phyloP scores from a whole-genome alignment of 106 monocot genomes.

The Dioscorea alata region DNA sequence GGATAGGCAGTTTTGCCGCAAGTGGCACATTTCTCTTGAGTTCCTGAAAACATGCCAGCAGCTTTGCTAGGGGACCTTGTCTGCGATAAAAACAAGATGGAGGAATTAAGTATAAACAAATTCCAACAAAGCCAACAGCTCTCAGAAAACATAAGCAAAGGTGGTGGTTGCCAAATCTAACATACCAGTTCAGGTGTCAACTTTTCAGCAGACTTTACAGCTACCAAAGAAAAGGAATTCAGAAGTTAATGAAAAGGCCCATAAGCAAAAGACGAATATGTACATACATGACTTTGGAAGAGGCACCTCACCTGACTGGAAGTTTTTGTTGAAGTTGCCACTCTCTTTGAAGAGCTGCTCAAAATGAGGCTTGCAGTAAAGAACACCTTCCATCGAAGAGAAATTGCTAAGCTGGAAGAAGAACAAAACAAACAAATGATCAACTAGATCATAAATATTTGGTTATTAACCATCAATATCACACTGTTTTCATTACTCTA shows the following conservation, averaged over 20 bases:
- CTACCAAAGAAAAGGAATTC: conserved; percentile 14
- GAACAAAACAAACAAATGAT: no score
- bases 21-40: conserved; percentile 84
- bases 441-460: no score
- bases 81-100: conserved; percentile 10
- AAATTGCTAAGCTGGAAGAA: conserved; percentile 45
- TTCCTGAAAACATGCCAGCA: conserved; percentile 82
- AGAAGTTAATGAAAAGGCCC: not conserved
- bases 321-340: conserved; percentile 55
- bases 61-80: conserved; percentile 79
- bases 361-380: conserved; percentile 74
- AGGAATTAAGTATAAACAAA: not conserved
- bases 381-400: conserved; percentile 62
- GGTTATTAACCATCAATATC: no score
- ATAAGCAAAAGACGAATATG: not conserved
- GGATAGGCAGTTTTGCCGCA: conserved; percentile 86
- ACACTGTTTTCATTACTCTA: no score
- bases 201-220: conserved; percentile 46
- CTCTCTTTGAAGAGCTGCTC: conserved; percentile 58
- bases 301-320: conserved; percentile 30
- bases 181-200: conserved; percentile 43
- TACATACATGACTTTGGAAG: not conserved
- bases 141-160: not conserved
- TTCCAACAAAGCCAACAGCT: not conserved
- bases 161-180: not conserved